Base-by-base conservation (phyloP, 208 protist species). In the Endotrypanum monterogeii region DNA sequence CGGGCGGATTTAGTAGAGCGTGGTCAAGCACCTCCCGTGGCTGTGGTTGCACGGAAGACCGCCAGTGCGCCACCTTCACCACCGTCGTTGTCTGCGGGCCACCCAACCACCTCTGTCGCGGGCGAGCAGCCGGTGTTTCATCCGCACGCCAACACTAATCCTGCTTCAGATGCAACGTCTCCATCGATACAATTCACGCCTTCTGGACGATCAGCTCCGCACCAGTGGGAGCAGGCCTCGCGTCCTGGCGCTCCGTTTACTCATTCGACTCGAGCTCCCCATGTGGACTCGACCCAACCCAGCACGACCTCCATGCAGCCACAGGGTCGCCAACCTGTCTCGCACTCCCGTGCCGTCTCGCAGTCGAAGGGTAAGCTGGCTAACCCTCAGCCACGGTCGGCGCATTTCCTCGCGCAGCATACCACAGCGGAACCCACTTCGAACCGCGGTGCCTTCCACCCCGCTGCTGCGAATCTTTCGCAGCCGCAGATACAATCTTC, bases 241-340 rank as follows among this genome's bases (percentile, higher is more conserved):
- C 37, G 35, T 51, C 55, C 50, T 41, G 32, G 23, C 25, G n/a
- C 55, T 46, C 65, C 65, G 2, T 35, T 70, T 14, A 37, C 65
- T 1, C 28, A 70, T 56, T 70, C 65, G 18, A 44, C 65, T 25
- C 65, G 55, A 32, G 65, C n/a, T 12, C 65, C 44, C 50, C 65
- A 46, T 8, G 39, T 37, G 28, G 65, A 70, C 65, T 35, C 48
- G 28, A 56, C 44, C 30, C 65, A 56, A 41, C 65, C 65, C 16
- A 46, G 9, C 39, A 14, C 65, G 12, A 44, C 65, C 23, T 48
- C 44, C 20, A 46, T 14, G 60, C 60, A 4, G 37, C 14, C 37
- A 23, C 60, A 44, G 41, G n/a, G 50, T 70, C 18, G 39, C 32
- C 39, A 18, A 6, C 60, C 60, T 28, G 23, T 11, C 20, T 20